Base-by-base conservation (phyloP, 139 green algal genomes). In the Helicosporidium sp. region DNA sequence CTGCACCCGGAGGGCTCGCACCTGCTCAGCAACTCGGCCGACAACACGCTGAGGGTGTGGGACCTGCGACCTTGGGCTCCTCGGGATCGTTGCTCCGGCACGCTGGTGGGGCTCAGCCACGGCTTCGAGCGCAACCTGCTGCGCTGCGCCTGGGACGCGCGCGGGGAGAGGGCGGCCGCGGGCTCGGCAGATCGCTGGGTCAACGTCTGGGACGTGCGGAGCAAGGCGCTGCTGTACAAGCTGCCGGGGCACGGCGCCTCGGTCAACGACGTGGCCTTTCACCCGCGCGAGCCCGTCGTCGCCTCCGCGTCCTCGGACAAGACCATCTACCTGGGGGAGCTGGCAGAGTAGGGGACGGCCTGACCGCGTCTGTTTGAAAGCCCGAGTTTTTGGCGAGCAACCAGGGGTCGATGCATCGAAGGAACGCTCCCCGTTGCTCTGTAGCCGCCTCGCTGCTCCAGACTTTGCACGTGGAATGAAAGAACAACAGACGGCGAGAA, bases 11-110 rank as follows among this genome's bases (percentile, higher is more conserved):
- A 90, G 26, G 88, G 83, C 42, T 68, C 56, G 7, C 75, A 90
- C 66, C 67, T 97, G 52, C 76, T 97, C 1, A 84, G 64, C 22
- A 97, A 97, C 66, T 51, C 62, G n/a, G 94, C 94, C 79, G 88
- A 97, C 68, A 84, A 86, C 65, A 94, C 88, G 25, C 69, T 97
- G 37, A 52, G 83, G 13, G 58, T 69, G 33, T 85, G 76, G 76
- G 78, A 87, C 49, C 59, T 87, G 58, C 66, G 87, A 34, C 86
- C 87, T 0, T 97, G 79, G 54, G 88, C 84, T 2, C 74, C 83
- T 24, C 62, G 62, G 25, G 77, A 97, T 52, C 71, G 87, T 41
- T 96, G 79, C 60, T 49, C 65, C 20, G 61, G 61, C 37, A 55
- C 76, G 16, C 67, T 78, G 35, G 58, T 68, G 27, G 83, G 84